These are phyloP conservation scores for Alternaria panax DNA, from an alignment of 2,329 filamentous ascomycete species.

Conservation along the genomic window DNA sequence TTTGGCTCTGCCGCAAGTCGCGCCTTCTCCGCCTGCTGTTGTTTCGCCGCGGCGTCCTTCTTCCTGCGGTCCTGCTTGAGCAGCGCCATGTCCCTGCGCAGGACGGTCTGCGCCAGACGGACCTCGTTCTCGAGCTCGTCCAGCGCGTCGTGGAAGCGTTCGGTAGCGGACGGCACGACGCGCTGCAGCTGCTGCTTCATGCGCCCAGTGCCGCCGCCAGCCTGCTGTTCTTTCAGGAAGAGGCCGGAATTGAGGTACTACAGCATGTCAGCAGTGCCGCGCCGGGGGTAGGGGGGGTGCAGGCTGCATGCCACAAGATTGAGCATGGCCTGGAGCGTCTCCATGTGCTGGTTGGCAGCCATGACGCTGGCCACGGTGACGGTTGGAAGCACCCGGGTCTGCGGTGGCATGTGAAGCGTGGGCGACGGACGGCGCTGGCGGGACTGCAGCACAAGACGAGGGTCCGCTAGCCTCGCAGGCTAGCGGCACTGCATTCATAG, in stretches of 20 bases:
- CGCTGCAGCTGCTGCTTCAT: slow-evolving; percentile 46
- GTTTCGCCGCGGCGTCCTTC: slow-evolving; percentile 45
- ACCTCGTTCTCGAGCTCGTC: slow-evolving; percentile 60
- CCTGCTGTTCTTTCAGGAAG: slow-evolving; percentile 53
- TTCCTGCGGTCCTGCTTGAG: slow-evolving; percentile 45
- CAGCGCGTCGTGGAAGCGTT: slow-evolving; percentile 59
- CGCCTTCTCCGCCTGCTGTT: slow-evolving; percentile 42
- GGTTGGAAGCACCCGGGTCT: no score
- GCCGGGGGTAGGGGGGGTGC: not conserved
- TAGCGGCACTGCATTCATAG: slow-evolving; percentile 4
- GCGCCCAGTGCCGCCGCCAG: slow-evolving; percentile 37
- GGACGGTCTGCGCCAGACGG: slow-evolving; percentile 42
- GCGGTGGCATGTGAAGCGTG: not conserved
- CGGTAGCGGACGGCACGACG: slow-evolving; percentile 51
- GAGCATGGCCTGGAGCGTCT: slow-evolving; percentile 57
- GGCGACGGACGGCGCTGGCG: not conserved
- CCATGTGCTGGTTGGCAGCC: slow-evolving; percentile 41
- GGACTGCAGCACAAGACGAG: not conserved
- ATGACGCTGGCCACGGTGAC: slow-evolving; percentile 28
- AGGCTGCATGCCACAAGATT: slow-evolving; percentile 54
- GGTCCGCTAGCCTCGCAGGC: not conserved
- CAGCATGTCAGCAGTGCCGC: slow-evolving; percentile 14
- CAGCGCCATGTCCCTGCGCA: slow-evolving; percentile 49
- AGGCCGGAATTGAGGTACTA: slow-evolving; percentile 56
- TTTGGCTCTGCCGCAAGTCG: slow-evolving; percentile 41